Base-by-base conservation (phyloP, 176 grass and related monocot genomes). In the Rhynchospora pubera region DNA sequence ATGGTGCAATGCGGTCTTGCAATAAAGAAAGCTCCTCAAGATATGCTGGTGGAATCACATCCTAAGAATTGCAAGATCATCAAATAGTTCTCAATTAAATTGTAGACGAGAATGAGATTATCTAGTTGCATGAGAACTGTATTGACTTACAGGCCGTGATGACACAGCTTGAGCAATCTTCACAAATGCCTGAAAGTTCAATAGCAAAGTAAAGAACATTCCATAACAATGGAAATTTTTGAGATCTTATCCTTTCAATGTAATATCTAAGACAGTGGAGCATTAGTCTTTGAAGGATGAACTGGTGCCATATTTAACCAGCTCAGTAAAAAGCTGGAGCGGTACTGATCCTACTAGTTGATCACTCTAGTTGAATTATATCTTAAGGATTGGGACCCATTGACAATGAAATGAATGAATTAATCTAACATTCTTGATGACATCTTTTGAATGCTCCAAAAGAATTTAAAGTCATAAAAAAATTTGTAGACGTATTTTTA, bases 91-190 rank as follows among this genome's bases (percentile, higher is more conserved):
- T n/a, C 22, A 75, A 55, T 5, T 75, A 71, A 47, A 71, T 53
- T 42, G 19, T 28, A 28, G 71, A 13, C 53, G 48, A 75, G 14
- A 75, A 39, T 39, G 34, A 3, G 19, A 60, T 62, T 81, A 23
- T 19, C 34, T 42, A 1, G 11, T 62, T 57, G 60, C 12, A 70
- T 79, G 34, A 34, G 55, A 60, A 28, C 56, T 78, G 65, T 5
- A 10, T 55, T 9, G 48, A 56, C 90, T 94, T 85, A 94, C 95
- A 72, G 95, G 89, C 44, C 95, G 75, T 1, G 95, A 93, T 4
- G 95, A 97, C 57, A 97, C 95, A 62, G 92, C 95, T 79, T 97
- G 95, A 22, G 95, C 95, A 79, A 94, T 97, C 80, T 97, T 97
- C 74, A 97, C 89, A 84, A 93, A 97, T 84, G 95, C 81, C 95